Evolutionary conservation across 805 yeast genomes (phyloP).

Genomic region (Hyphopichia homilentoma): DNA sequence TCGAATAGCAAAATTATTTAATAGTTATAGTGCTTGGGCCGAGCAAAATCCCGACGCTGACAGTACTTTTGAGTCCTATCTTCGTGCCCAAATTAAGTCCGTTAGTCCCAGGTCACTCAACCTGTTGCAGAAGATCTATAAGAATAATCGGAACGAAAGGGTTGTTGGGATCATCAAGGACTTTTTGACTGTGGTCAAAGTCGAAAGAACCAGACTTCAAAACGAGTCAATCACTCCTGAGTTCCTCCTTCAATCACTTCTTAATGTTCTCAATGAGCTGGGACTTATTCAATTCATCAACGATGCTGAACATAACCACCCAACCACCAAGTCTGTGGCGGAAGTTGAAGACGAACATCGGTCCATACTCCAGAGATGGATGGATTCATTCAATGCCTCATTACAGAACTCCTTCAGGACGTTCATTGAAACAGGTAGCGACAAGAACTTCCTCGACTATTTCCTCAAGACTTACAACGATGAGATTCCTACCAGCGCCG

Average conservation of each 20-base stretch:
- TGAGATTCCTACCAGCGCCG: constrained; percentile 22
- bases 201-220: constrained; percentile 13
- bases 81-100: background rate
- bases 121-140: background rate
- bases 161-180: no score
- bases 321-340: constrained; percentile 1
- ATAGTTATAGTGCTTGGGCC: constrained; percentile 12
- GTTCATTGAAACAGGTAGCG: constrained; percentile 6
- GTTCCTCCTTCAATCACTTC: constrained; percentile 28
- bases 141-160: no score
- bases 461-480: constrained; percentile 41
- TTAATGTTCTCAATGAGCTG: constrained; percentile 26
- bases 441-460: constrained; percentile 28
- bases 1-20: constrained; percentile 27
- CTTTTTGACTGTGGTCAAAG: constrained; percentile 11
- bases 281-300: constrained; percentile 28
- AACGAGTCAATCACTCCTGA: constrained; percentile 22
- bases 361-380: constrained; percentile 8
- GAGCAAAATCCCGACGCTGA: background rate
- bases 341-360: constrained; percentile 5
- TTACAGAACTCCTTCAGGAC: constrained; percentile 11
- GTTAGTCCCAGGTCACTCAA: background rate
- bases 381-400: constrained; percentile 19
- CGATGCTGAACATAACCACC: constrained; percentile 4
- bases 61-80: background rate